Base-by-base conservation (phyloP, 2,329 filamentous ascomycete species). In the Cercospora citrullina region DNA sequence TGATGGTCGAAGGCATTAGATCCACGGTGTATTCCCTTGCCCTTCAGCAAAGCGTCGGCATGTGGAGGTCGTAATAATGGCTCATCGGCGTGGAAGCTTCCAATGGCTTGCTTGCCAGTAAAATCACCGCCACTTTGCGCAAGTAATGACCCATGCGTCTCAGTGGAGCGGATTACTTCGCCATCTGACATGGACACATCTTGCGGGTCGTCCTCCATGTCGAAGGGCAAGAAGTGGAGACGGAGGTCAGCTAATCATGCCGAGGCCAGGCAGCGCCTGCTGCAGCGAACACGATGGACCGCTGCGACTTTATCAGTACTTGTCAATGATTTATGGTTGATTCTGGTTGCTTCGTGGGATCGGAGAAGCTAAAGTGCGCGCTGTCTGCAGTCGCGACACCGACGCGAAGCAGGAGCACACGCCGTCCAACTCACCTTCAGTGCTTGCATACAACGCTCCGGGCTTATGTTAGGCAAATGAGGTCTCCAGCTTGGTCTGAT, bases 111-210 rank as follows among this genome's bases (percentile, higher is more conserved):
- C 33, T 65, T 68, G 30, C 59, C 59, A 21, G 53, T 23, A 6
- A 39, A 33, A 18, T 60, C 62, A 45, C 62, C 62, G n/a, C 48
- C 57, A 26, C 66, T 71, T 61, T 58, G 67, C 21, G 64, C 63
- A n/a, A 66, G 33, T 10, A 57, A 67, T 42, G 69, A 66, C n/a
- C 60, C 51, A 58, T 62, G 66, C 30, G 48, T 53, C 64, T 63
- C 63, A n/a, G 70, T 66, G 57, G 65, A 68, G 18, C 60, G 67
- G 14, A 75, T 57, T 8, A 75, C 66, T 28, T 73, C 71, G 42
- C 67, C 72, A 63, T 75, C 74, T 9, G 71, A 69, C 74, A 77
- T 77, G 1, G 72, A 45, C n/a, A 74, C 66, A 60, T 77, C 75
- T 18, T 63, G 63, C 18, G 36, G 36, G 30, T 65, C 63, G 36